Evolutionary conservation across 495 filamentous ascomycete genomes (phyloP).

Genomic region (Aspergillus avenaceus): DNA sequence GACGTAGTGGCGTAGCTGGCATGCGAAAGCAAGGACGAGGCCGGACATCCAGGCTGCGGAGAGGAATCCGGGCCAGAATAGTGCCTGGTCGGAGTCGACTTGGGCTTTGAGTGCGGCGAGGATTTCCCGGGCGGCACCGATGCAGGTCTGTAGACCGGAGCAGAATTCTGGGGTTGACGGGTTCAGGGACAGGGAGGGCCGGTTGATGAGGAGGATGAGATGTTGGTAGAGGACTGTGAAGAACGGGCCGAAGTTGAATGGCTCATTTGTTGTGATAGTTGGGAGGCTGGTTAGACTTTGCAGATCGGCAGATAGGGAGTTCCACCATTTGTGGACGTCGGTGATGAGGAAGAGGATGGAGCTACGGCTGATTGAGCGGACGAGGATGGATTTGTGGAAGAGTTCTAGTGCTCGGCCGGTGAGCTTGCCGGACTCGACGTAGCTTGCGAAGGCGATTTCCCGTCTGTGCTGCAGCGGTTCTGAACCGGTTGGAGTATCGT

Average conservation of each 20-base stretch:
- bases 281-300: constrained; percentile 8
- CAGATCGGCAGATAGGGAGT: constrained; percentile 30
- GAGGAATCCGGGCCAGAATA: constrained; percentile 40
- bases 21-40: constrained; percentile 37
- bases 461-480: constrained; percentile 12
- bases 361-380: constrained; percentile 31
- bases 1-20: constrained; percentile 37
- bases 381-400: constrained; percentile 40
- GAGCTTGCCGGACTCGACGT: constrained; percentile 37
- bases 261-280: constrained; percentile 8
- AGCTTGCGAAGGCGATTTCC: constrained; percentile 33
- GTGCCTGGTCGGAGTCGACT: constrained; percentile 23
- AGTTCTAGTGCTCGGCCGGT: constrained; percentile 37
- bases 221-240: constrained; percentile 63
- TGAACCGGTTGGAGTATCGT: neutral
- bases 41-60: constrained; percentile 42
- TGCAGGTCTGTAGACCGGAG: constrained; percentile 39
- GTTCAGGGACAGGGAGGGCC: constrained; percentile 33
- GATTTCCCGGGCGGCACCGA: constrained; percentile 34
- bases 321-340: constrained; percentile 46
- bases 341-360: constrained; percentile 36
- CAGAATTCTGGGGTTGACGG: constrained; percentile 33
- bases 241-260: constrained; percentile 37
- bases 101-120: constrained; percentile 30
- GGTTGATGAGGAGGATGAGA: constrained; percentile 63